Evolutionary conservation across 2,329 filamentous ascomycete genomes (phyloP).

Genomic region (Talaromyces sp.): DNA sequence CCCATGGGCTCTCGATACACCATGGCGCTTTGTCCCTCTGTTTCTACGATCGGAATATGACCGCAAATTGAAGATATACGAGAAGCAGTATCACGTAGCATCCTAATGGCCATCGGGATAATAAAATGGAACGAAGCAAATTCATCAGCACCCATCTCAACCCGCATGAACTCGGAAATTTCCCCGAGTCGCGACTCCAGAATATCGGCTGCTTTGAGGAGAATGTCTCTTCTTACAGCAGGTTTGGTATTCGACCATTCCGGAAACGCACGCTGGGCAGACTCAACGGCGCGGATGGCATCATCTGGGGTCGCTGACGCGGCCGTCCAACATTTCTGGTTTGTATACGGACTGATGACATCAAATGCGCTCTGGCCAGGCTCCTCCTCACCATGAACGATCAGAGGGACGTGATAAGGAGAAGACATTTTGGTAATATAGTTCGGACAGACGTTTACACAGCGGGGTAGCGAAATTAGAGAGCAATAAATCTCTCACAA

Average conservation of each 20-base stretch:
- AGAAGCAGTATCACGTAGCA: conserved; percentile 48
- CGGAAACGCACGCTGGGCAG: conserved; percentile 60
- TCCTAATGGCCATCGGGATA: conserved; percentile 25
- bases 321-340: conserved; percentile 50
- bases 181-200: conserved; percentile 42
- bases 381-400: conserved; percentile 35
- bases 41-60: conserved; percentile 42
- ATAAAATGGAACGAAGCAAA: conserved; percentile 27
- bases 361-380: conserved; percentile 25
- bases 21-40: conserved; percentile 55
- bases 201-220: conserved; percentile 64
- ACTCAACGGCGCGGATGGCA: conserved; percentile 44
- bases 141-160: conserved; percentile 49
- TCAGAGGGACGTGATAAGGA: conserved; percentile 23
- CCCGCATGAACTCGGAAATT: conserved; percentile 53
- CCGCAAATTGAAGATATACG: conserved; percentile 44
- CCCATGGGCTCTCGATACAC: conserved; percentile 70
- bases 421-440: not conserved
- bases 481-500: not conserved
- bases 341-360: conserved; percentile 51
- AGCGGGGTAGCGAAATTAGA: not conserved
- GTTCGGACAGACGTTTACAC: not conserved
- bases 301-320: conserved; percentile 47
- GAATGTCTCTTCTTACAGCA: conserved; percentile 59
- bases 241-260: conserved; percentile 62